These are phyloP conservation scores for Ceratobasidium sp. DNA, from an alignment of 1,284 basidiomycete genomes.

Conservation along the genomic window DNA sequence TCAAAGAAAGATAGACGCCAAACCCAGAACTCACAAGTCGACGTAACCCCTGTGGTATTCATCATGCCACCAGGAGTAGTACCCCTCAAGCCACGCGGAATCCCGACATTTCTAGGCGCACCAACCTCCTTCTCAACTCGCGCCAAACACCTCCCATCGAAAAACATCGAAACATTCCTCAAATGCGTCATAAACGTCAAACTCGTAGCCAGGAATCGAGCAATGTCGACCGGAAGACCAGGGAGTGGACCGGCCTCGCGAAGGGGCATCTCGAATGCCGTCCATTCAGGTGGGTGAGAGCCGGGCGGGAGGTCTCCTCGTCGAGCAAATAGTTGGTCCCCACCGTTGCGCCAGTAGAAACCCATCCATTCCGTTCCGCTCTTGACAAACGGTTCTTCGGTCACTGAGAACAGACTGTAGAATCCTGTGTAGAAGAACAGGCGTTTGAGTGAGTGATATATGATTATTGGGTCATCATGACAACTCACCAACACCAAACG, in stretches of 20 bases:
- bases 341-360: constrained; percentile 95
- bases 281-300: constrained; percentile 64
- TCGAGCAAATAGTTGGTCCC: constrained; percentile 81
- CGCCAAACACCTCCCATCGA: constrained; percentile 81
- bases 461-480: neutral
- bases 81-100: constrained; percentile 60
- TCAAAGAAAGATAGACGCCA: neutral
- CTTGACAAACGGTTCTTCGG: constrained; percentile 93
- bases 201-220: constrained; percentile 89
- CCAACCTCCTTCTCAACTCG: constrained; percentile 75
- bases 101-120: constrained; percentile 60
- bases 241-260: constrained; percentile 87
- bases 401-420: constrained; percentile 81
- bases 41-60: constrained; percentile 69
- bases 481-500: constrained; percentile 78
- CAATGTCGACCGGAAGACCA: constrained; percentile 79
- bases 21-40: constrained; percentile 60
- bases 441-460: neutral
- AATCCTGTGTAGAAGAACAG: constrained; percentile 59
- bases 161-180: constrained; percentile 75
- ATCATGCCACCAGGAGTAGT: constrained; percentile 63
- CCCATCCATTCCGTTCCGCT: constrained; percentile 93
- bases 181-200: constrained; percentile 94
- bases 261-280: constrained; percentile 89
- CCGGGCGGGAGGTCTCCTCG: constrained; percentile 68